A percentile compares a stretch with the other conserved stretches of the same genome.
These are phyloP conservation scores for Aureobasidium sp. DNA, from an alignment of 2,329 filamentous ascomycete species.

Conservation along the genomic window DNA sequence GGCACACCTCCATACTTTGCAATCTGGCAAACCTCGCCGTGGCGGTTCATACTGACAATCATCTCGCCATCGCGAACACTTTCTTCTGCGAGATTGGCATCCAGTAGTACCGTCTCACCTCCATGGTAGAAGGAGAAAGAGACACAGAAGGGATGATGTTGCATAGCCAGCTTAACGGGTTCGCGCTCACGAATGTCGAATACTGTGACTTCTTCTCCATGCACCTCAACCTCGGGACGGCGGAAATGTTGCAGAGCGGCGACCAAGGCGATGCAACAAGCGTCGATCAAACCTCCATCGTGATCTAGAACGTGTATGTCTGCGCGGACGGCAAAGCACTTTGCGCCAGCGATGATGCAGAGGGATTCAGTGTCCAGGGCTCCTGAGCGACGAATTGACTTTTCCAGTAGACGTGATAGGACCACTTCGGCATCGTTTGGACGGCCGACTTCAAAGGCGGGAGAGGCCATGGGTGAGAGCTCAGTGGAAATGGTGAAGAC, in stretches of 20 bases:
- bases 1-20: slow-evolving; percentile 82
- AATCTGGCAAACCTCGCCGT: slow-evolving; percentile 85
- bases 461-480: slow-evolving; percentile 84
- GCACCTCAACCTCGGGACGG: slow-evolving; percentile 79
- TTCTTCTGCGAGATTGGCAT: slow-evolving; percentile 68
- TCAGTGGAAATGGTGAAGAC: slow-evolving; percentile 90
- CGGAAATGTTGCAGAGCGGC: slow-evolving; percentile 86
- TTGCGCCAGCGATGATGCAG: slow-evolving; percentile 82
- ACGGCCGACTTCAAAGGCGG: slow-evolving; percentile 77
- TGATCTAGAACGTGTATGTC: slow-evolving; percentile 88
- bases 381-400: slow-evolving; percentile 84
- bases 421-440: slow-evolving; percentile 79
- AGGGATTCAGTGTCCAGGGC: slow-evolving; percentile 93
- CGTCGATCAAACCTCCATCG: slow-evolving; percentile 85
- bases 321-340: slow-evolving; percentile 85
- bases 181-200: slow-evolving; percentile 81
- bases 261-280: slow-evolving; percentile 77
- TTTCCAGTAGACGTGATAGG: slow-evolving; percentile 83
- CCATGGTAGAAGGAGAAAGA: slow-evolving; percentile 76
- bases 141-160: slow-evolving; percentile 86
- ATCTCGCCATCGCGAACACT: slow-evolving; percentile 66
- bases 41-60: slow-evolving; percentile 78
- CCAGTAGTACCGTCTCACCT: slow-evolving; percentile 64
- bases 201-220: slow-evolving; percentile 76
- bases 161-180: slow-evolving; percentile 80